phyloP scores from a whole-genome alignment of 202 grass and related monocot species.

The Schoenoplectus tabernaemontani region DNA sequence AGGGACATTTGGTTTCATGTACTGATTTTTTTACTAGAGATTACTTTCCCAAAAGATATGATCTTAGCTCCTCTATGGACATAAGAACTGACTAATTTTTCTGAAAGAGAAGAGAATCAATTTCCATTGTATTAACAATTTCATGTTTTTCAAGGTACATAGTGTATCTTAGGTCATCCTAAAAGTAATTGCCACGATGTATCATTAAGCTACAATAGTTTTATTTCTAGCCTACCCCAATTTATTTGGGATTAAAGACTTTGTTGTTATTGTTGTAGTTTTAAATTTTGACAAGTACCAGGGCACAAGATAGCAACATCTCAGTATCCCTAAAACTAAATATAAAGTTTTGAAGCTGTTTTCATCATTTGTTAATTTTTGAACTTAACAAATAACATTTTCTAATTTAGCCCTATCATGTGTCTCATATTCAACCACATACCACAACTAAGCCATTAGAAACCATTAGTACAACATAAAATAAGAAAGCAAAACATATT shows the following conservation, averaged over 20 bases:
- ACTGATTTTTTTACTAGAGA: too few relatives aligned
- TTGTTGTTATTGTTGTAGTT: too few relatives aligned
- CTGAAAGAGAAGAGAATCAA: not conserved
- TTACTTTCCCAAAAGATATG: too few relatives aligned
- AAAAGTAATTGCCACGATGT: not conserved
- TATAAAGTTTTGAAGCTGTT: not conserved
- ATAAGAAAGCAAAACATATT: not conserved
- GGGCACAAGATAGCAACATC: not conserved
- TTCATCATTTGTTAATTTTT: not conserved
- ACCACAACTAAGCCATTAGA: not conserved
- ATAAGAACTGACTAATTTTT: not conserved
- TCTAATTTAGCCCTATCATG: not conserved
- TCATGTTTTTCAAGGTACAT: not conserved
- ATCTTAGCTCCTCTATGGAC: not conserved
- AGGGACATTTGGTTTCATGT: too few relatives aligned
- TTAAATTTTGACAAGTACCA: not conserved
- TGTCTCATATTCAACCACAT: not conserved
- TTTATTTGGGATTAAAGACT: too few relatives aligned
- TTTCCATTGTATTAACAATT: not conserved
- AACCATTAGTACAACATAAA: slow-evolving; percentile 16
- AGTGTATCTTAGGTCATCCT: not conserved
- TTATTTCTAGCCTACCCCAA: too few relatives aligned
- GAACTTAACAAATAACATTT: not conserved
- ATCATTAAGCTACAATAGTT: too few relatives aligned
- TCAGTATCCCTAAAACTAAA: not conserved